Base-by-base conservation (phyloP, 2,329 filamentous ascomycete genomes). In the Fonsecaea pedrosoi region DNA sequence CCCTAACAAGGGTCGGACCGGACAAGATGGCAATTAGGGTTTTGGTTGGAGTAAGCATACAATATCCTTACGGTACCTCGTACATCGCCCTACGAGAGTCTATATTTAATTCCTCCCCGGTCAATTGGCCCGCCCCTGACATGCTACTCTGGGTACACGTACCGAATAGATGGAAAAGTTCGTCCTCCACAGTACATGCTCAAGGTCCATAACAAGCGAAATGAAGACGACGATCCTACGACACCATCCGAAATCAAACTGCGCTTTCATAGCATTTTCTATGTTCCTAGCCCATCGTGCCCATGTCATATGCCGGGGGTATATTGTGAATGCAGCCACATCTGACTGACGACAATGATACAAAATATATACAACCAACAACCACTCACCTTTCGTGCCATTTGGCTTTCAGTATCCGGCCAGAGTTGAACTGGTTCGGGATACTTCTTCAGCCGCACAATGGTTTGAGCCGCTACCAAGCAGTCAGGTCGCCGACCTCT, bases 401-500 rank as follows among this genome's bases (percentile, higher is more conserved):
- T 37, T 3, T 21, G 8, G 21, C 18, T 25, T 21, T 5, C 37
- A 30, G n/a, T 50, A 54, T 48, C 37, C 30, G 53, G 53, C 67
- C 70, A 72, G 70, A 70, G 70, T 72, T 72, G 70, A 72, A 72
- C 70, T 72, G 70, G 64, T 64, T 45, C 38, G 63, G 54, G 32
- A 60, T 53, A 53, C 58, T 30, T 34, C 15, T 21, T 54, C 12
- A 42, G 25, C 54, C 34, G 64, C 60, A 7, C 32, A 3, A 9
- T 38, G 48, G n/a, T 35, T 45, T 50, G 45, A 30, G 18, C 15
- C n/a, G 12, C 61, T 69, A 73, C 71, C 71, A 73, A 32, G 70
- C 71, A 32, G 71, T 73, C 66, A 74, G 97, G 76, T 98, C 95
- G 68, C 94, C 94, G 21, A 97, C 92, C 80, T 98, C 95, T 0